Base-by-base conservation (phyloP, 805 yeast genomes). In the Suhomyces faveliae region DNA sequence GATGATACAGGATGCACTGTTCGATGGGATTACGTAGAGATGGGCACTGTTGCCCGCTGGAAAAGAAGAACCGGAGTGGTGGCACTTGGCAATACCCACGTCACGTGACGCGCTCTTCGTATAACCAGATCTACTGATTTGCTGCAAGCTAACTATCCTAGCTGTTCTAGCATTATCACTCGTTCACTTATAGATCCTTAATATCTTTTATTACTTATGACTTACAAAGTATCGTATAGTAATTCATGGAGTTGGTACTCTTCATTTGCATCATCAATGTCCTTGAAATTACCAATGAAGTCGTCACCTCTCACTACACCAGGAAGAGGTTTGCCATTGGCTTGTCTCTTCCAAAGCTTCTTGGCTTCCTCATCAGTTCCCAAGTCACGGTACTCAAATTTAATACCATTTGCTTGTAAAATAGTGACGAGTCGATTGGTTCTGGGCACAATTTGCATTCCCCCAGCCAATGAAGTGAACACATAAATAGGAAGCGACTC, bases 301-400 rank as follows among this genome's bases (percentile, higher is more conserved):
- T 85, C 91, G 57, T 87, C 94, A 22, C 82, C 83, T 64, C 96
- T 79, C 13, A 90, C 90, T 13, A 90, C 78, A 27, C 91, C 97
- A 2, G 97, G 97, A 49, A 89, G 76, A 1, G 81, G 71, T 55
- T 86, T 82, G 3, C 95, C 96, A 23, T 73, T 74, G 13, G 87
- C 74, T 58, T 80, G 80, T 55, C 94, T 77, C 58, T 81, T 81
- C 97, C 97, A 90, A 22, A 89, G 78, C 57, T 81, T 79, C 64
- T 89, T 83, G 12, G 96, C 96, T 51, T 83, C 85, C 44, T 83
- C 89, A 62, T 90, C 95, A 0, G 96, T 89, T 5, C 96, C 96
- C 45, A 89, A 68, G 62, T 90, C 97, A 49, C 87, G 80, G 61
- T 81, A 78, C 24, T 80, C 77, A 62, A 81, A 87, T 49, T 79